Evolutionary conservation across 1,139 yeast species (phyloP).

Genomic region (Yamadazyma blattariae): DNA sequence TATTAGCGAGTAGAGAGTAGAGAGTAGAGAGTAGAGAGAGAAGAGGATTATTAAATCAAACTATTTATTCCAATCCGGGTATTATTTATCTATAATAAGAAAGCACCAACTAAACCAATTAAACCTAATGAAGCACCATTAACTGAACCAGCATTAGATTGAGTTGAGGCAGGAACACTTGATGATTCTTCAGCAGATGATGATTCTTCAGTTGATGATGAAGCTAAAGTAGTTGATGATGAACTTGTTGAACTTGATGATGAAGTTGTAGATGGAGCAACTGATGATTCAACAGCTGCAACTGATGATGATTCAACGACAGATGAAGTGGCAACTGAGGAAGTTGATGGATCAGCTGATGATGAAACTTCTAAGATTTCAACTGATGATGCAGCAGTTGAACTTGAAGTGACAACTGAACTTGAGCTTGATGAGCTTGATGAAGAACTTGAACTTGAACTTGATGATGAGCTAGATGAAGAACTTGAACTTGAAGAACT

Average conservation of each 20-base stretch:
- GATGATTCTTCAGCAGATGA: constrained; percentile 10
- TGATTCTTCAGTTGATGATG: constrained; percentile 14
- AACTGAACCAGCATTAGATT: constrained; percentile 23
- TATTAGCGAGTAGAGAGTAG: too few species aligned
- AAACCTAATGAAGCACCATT: constrained; percentile 44
- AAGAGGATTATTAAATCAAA: too few species aligned
- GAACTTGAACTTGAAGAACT: constrained; percentile 13
- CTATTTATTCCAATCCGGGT: background rate
- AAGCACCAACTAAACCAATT: constrained; percentile 49
- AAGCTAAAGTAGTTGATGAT: constrained; percentile 10
- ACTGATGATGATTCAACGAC: constrained; percentile 8
- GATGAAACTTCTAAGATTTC: constrained; percentile 6
- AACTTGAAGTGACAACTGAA: constrained; percentile 20
- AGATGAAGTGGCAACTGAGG: constrained; percentile 5
- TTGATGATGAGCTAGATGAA: constrained; percentile 14
- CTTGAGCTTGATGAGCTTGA: constrained; percentile 21
- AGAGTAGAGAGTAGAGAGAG: too few species aligned
- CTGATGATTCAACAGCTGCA: constrained; percentile 6
- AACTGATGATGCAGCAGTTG: constrained; percentile 6
- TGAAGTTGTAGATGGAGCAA: constrained; percentile 8
- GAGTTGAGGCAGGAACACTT: constrained; percentile 12
- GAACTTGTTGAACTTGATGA: constrained; percentile 16
- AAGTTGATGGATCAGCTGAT: constrained; percentile 5
- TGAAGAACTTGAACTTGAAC: constrained; percentile 21
- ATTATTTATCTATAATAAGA: constrained; percentile 32